Percentiles rank a stretch among this genome's conserved stretches.
Conservation (phyloP, 2,329 filamentous ascomycete genomes). For the Paecilomyces formosus region DNA sequence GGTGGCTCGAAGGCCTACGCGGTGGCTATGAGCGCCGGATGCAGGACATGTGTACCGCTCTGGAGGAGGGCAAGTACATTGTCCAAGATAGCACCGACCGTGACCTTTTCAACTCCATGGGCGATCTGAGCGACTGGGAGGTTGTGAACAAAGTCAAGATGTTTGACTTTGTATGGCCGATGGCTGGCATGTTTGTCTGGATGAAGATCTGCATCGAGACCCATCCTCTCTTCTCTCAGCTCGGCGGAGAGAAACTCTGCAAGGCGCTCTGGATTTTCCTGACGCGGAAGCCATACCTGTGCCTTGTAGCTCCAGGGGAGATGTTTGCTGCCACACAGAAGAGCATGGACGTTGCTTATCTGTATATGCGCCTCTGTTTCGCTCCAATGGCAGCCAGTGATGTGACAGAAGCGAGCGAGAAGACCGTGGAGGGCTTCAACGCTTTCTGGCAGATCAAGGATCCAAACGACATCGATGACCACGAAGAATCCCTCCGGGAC, state of each 20-base stretch:
- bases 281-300: conserved; percentile 60
- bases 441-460: conserved; percentile 72
- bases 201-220: conserved; percentile 61
- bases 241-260: conserved; percentile 51
- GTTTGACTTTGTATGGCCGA: conserved; percentile 70
- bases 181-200: conserved; percentile 92
- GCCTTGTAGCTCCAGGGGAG: conserved; percentile 62
- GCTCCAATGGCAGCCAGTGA: conserved; percentile 70
- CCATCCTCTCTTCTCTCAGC: conserved; percentile 59
- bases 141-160: conserved; percentile 67
- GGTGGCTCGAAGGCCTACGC: conserved; percentile 80
- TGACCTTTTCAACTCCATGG: conserved; percentile 27
- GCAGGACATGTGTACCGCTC: conserved; percentile 65
- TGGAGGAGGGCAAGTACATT: conserved; percentile 61
- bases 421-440: conserved; percentile 62
- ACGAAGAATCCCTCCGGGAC: neutral
- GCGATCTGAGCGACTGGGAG: conserved; percentile 57
- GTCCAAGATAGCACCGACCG: conserved; percentile 47
- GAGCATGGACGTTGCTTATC: conserved; percentile 56
- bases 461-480: conserved; percentile 5
- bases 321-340: conserved; percentile 65
- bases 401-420: conserved; percentile 53
- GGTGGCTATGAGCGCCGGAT: conserved; percentile 81
- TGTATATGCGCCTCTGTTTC: conserved; percentile 74
- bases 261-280: conserved; percentile 64